Evolutionary conservation across 495 filamentous ascomycete genomes (phyloP), one percentile per base, ranked within the genome.

Genomic region (Daldinia decipiens): DNA sequence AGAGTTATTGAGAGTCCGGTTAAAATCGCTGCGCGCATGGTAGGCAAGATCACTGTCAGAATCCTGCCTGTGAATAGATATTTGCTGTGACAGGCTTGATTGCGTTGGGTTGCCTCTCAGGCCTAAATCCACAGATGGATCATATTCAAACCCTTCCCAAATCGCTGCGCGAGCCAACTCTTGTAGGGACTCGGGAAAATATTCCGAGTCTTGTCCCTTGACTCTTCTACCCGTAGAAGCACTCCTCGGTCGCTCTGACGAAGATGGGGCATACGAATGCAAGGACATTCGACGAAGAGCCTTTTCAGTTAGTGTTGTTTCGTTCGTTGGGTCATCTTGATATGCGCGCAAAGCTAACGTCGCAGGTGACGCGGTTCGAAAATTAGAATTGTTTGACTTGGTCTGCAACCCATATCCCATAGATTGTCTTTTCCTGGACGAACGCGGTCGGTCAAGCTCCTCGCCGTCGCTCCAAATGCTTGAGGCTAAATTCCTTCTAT

Each of bases 151-250:
- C 34, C 45, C 58, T 47, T 34, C 53, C 36, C 36, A 39, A 3
- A 54, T 56, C 15, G 62, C 67, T 1, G 62, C 59, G 8, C 62
- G 70, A 53, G 70, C 68, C 26, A 34, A 62, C 29, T 71, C 64
- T 66, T 62, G 65, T 12, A 73, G 75, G 11, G 57, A 68, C 38
- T 73, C 53, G n/a, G 75, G 68, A 21, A 75, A 71, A 32, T 51
- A n/a, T 21, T 59, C 39, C 8, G 51, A 32, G 0, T 60, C 63
- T 45, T 24, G 52, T 11, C 34, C 56, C 21, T 57, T 50, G 3
- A 17, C 39, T 43, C 38, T 63, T 26, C 51, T 69, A 45, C 15
- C 58, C 3, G 19, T 40, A 13, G 69, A 67, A 1, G 61, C 45
- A 40, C 65, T 73, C 21, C 53, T 61, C n/a, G 62, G 55, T 54